A percentile compares a stretch with the other conserved stretches of the same genome.
Evolutionary conservation across 2,329 filamentous ascomycete species (phyloP).

Genomic region (Cercospora citrullina): DNA sequence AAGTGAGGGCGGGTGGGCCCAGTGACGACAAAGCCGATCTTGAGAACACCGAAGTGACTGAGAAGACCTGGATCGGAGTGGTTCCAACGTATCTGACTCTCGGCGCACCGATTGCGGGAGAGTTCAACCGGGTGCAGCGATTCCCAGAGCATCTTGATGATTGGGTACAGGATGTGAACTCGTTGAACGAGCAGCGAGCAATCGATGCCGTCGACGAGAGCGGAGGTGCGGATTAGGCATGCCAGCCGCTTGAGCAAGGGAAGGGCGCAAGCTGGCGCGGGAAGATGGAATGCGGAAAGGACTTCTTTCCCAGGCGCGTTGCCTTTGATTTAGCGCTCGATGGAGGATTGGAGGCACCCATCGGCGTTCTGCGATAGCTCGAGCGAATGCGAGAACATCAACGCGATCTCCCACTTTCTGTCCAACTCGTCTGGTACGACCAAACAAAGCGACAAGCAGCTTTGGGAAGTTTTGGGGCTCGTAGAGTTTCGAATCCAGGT

Average conservation of each 20-base stretch:
- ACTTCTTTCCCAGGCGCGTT: conserved; percentile 24
- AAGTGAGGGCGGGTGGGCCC: conserved; percentile 67
- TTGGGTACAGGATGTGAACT: conserved; percentile 54
- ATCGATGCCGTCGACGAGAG: conserved; percentile 36
- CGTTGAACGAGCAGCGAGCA: conserved; percentile 38
- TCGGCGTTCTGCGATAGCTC: conserved; percentile 9
- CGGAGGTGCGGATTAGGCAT: conserved; percentile 3
- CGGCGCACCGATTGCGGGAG: conserved; percentile 62
- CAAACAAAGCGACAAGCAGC: conserved; percentile 31
- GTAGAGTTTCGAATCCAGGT: conserved; percentile 20
- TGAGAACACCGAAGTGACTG: conserved; percentile 50
- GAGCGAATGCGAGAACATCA: conserved; percentile 30
- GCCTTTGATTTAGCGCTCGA: background rate
- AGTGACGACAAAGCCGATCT: conserved; percentile 60
- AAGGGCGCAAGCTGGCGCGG: background rate
- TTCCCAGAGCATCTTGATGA: conserved; percentile 63
- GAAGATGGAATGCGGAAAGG: conserved; percentile 20
- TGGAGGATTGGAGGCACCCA: background rate
- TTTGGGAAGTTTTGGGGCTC: conserved; percentile 16
- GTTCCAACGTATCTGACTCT: conserved; percentile 64
- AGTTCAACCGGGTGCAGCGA: conserved; percentile 58
- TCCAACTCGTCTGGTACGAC: conserved; percentile 14
- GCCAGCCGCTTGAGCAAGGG: background rate
- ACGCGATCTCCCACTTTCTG: conserved; percentile 22
- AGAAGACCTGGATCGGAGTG: conserved; percentile 61